These are phyloP conservation scores for Pseudogymnoascus sp. DNA, from an alignment of 2,329 filamentous ascomycete genomes.

Conservation along the genomic window DNA sequence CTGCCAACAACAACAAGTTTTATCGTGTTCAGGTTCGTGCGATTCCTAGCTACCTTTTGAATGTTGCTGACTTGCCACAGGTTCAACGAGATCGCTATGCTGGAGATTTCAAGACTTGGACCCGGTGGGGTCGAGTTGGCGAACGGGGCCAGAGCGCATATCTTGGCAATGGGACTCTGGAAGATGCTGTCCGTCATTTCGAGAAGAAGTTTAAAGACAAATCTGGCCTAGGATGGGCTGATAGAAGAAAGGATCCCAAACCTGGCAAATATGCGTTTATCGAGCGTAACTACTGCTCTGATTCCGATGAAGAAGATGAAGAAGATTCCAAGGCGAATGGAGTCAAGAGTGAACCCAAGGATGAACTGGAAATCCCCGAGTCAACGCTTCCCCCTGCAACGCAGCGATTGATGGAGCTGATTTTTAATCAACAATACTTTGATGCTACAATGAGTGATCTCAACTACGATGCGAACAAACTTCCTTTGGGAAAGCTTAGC, in stretches of 20 bases:
- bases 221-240: constrained; percentile 47
- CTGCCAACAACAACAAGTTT: constrained; percentile 74
- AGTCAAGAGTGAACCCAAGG: constrained; percentile 17
- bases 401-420: constrained; percentile 66
- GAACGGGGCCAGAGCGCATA: constrained; percentile 44
- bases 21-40: constrained; percentile 60
- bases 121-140: constrained; percentile 72
- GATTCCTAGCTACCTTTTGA: not conserved
- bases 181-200: constrained; percentile 42
- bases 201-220: constrained; percentile 57
- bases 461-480: constrained; percentile 66
- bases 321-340: constrained; percentile 27
- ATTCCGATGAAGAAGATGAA: constrained; percentile 49
- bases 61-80: not conserved
- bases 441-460: constrained; percentile 55
- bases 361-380: constrained; percentile 33
- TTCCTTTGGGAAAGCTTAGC: constrained; percentile 78
- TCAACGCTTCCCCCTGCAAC: constrained; percentile 53
- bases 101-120: constrained; percentile 54
- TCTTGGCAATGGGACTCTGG: constrained; percentile 36
- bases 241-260: constrained; percentile 48
- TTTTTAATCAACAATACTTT: constrained; percentile 74
- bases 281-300: constrained; percentile 66
- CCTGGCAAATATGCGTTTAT: constrained; percentile 70
- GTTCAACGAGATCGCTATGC: constrained; percentile 10